Base-by-base conservation (phyloP, 1,284 basidiomycete genomes). In the Moesziomyces parantarcticus region DNA sequence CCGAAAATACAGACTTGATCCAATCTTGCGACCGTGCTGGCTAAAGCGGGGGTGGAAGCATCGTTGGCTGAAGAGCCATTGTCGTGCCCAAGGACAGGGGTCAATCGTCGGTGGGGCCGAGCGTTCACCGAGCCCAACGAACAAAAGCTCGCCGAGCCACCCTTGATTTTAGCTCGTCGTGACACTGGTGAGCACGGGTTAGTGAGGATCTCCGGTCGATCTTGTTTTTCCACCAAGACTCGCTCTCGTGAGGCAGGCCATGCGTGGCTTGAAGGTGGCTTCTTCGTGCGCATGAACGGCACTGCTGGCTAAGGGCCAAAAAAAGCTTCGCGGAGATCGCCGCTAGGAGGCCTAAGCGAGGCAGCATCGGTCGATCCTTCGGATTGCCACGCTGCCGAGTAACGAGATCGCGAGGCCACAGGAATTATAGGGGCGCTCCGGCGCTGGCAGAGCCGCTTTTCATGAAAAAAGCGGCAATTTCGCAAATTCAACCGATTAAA, bases 301-400 rank as follows among this genome's bases (percentile, higher is more conserved):
- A 20, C 3, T 6, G 22, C 36, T n/a, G 21, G 25, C 11, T 26
- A 39, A 23, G 16, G 18, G 11, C 29, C 11, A 23, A 43, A 50
- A 36, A 39, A 26, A 40, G 42, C 51, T 49, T 54, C 50, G n/a
- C 43, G 44, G 48, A 39, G 54, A 63, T 63, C 60, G 60, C 40
- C 60, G 52, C 51, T 25, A 26, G 46, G 34, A 41, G 32, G 25
- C 41, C 26, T 63, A 63, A 56, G 54, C 54, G 54, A 63, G 42
- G 49, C 52, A 42, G 50, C 51, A 44, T 3, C 6, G 46, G 58
- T 40, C 58, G 58, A 60, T 60, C 58, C 29, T 36, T 29, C 34
- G 13, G 39, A 34, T 7, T 20, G 50, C 58, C 50, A 51, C 39
- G 45, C 48, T 34, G 34, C 44, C 36, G 18, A 39, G 3, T n/a